Percentiles rank a stretch among this genome's conserved stretches.
phyloP scores from a whole-genome alignment of 2,329 filamentous ascomycete genomes.

The Ascochyta pisi region DNA sequence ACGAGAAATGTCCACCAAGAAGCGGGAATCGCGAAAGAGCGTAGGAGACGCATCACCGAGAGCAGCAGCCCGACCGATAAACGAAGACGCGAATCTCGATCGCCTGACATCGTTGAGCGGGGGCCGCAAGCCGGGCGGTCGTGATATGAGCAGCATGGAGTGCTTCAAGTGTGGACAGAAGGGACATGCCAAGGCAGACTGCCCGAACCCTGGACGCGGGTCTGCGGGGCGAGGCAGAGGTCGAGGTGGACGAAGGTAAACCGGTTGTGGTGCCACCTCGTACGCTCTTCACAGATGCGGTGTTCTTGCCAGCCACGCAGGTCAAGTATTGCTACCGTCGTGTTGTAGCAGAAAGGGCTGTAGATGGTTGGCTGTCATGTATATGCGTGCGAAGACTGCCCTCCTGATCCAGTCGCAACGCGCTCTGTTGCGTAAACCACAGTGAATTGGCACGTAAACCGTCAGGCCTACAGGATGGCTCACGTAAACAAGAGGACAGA shows the following conservation, averaged over 20 bases:
- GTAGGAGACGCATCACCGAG: conserved; percentile 55
- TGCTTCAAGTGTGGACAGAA: conserved; percentile 69
- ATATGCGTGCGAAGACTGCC: background rate
- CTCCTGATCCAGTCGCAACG: background rate
- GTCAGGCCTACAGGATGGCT: background rate
- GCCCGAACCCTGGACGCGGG: conserved; percentile 52
- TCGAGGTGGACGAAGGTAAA: conserved; percentile 30
- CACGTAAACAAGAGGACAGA: background rate
- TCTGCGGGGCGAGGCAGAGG: conserved; percentile 35
- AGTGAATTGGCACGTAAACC: background rate
- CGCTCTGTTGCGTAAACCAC: background rate
- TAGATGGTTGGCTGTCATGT: background rate
- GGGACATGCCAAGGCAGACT: conserved; percentile 67
- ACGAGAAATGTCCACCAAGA: conserved; percentile 53
- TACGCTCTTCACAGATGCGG: background rate
- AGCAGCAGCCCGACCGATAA: conserved; percentile 66
- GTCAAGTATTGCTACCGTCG: background rate
- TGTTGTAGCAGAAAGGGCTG: background rate
- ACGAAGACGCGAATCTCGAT: conserved; percentile 69
- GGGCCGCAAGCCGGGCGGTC: conserved; percentile 36
- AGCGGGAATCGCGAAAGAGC: conserved; percentile 53
- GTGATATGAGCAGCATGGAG: conserved; percentile 49
- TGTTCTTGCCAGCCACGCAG: background rate
- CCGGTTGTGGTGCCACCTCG: background rate
- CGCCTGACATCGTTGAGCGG: conserved; percentile 63